Conservation (phyloP, 192 early-diverging fungal species). For the Backusella macrospora region DNA sequence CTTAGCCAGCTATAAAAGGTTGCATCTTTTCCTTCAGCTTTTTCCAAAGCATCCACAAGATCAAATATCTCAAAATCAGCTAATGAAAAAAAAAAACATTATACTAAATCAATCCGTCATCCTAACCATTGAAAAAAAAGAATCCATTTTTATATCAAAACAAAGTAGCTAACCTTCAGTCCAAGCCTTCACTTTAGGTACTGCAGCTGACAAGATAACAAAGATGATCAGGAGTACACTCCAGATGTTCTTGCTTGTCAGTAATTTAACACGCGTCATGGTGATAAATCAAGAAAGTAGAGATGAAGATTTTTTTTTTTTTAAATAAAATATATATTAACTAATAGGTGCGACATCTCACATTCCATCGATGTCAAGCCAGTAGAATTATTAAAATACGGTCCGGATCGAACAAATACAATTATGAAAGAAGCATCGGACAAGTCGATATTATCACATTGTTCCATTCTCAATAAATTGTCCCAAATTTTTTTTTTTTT, state of each 20-base stretch:
- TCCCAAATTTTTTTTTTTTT: no score
- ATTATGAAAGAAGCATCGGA: no score
- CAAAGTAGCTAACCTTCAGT: constrained; percentile 27
- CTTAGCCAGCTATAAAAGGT: constrained; percentile 71
- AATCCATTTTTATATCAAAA: no score
- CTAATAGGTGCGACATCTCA: background rate
- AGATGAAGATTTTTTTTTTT: constrained; percentile 4
- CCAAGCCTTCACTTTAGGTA: constrained; percentile 40
- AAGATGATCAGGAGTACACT: constrained; percentile 21
- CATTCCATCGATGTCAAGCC: background rate
- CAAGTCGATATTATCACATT: no score
- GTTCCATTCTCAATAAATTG: no score
- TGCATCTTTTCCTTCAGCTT: constrained; percentile 51
- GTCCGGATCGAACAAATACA: no score
- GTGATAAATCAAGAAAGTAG: constrained; percentile 2
- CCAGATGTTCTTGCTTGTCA: constrained; percentile 13
- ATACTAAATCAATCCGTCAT: background rate
- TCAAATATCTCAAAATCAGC: constrained; percentile 85
- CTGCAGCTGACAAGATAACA: constrained; percentile 24
- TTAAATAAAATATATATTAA: constrained; percentile 13
- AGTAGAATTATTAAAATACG: no score
- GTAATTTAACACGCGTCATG: constrained; percentile 8
- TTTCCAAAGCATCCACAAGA: constrained; percentile 75
- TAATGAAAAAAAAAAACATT: constrained; percentile 8
- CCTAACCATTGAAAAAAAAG: background rate